phyloP scores from a whole-genome alignment of 2,329 filamentous ascomycete species.

The Arthrobotrys conoides region DNA sequence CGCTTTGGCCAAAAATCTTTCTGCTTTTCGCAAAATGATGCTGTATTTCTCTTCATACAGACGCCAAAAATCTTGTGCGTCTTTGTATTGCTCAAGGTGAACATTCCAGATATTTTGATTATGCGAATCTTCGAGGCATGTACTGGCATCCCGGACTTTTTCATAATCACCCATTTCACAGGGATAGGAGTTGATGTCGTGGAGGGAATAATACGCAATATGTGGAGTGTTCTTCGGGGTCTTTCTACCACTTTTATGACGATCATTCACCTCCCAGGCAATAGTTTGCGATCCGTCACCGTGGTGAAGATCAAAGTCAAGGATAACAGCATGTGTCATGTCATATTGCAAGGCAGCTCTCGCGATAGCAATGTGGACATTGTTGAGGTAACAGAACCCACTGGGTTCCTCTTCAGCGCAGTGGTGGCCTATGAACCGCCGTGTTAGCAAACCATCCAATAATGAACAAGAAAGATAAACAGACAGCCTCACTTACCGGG shows the following conservation, averaged over 20 bases:
- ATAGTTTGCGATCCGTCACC: conserved; percentile 97
- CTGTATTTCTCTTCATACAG: conserved; percentile 86
- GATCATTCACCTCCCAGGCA: conserved; percentile 88
- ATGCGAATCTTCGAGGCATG: conserved; percentile 94
- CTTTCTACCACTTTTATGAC: conserved; percentile 65
- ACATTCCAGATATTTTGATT: conserved; percentile 97
- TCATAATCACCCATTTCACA: conserved; percentile 94
- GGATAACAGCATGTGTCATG: conserved; percentile 91
- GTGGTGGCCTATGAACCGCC: conserved; percentile 78
- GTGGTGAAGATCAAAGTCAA: conserved; percentile 92
- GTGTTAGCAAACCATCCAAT: conserved; percentile 19
- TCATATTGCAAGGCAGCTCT: conserved; percentile 87
- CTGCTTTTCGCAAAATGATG: conserved; percentile 85
- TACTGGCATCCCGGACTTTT: conserved; percentile 92
- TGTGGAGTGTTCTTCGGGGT: conserved; percentile 62
- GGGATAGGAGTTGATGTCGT: conserved; percentile 98
- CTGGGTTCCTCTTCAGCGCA: conserved; percentile 91
- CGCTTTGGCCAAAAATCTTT: conserved; percentile 74
- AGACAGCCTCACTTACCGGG: conserved; percentile 69
- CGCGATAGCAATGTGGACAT: conserved; percentile 96
- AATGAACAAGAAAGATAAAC: neutral
- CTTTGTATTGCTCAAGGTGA: conserved; percentile 89
- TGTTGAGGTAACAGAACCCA: conserved; percentile 98
- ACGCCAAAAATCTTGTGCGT: conserved; percentile 86
- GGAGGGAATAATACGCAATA: conserved; percentile 95